These are phyloP conservation scores for Candida chilensis DNA, from an alignment of 805 yeast species.

Conservation along the genomic window DNA sequence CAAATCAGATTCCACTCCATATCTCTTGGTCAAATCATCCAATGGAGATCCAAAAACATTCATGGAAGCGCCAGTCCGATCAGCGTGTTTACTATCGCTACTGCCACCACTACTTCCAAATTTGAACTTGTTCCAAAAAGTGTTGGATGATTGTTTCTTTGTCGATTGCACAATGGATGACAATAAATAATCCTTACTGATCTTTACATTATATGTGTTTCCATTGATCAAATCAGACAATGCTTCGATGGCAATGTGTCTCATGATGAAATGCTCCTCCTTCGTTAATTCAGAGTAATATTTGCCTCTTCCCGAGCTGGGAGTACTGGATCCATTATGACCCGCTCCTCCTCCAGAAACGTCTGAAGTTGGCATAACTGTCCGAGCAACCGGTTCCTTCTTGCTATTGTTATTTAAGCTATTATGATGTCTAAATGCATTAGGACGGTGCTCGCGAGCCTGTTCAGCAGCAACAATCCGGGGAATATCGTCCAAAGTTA, in stretches of 20 bases:
- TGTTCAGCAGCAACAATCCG: conserved; percentile 96
- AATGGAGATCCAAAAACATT: conserved; percentile 77
- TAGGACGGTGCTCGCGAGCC: conserved; percentile 87
- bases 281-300: conserved; percentile 59
- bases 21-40: conserved; percentile 55
- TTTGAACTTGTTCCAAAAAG: conserved; percentile 47
- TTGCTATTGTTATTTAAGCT: conserved; percentile 3
- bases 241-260: conserved; percentile 52
- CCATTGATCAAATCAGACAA: conserved; percentile 22
- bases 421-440: conserved; percentile 80
- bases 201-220: conserved; percentile 10
- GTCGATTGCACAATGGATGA: conserved; percentile 31
- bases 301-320: conserved; percentile 26
- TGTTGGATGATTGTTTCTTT: conserved; percentile 27
- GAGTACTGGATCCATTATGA: conserved; percentile 7
- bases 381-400: not conserved
- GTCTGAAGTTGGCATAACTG: conserved; percentile 4
- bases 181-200: conserved; percentile 27
- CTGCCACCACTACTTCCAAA: conserved; percentile 22
- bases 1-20: conserved; percentile 75
- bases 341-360: conserved; percentile 6
- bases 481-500: conserved; percentile 93
- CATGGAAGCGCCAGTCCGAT: too few relatives aligned
- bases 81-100: too few relatives aligned
- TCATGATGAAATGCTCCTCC: conserved; percentile 47